These are phyloP conservation scores for Fusarium burgessii DNA, from an alignment of 2,329 filamentous ascomycete species.

Conservation along the genomic window DNA sequence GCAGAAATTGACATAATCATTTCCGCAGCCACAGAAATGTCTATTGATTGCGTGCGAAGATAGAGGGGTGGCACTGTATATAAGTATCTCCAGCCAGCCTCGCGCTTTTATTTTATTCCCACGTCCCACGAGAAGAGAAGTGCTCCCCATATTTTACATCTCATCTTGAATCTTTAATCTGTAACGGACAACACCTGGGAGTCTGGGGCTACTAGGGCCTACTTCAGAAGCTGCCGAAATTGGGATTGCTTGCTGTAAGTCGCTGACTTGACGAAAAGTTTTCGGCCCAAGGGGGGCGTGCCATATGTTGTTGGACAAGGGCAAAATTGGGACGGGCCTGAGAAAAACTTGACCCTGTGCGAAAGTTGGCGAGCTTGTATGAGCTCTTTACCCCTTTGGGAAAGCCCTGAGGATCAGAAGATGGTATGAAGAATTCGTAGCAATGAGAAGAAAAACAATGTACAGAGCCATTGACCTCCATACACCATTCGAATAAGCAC, in stretches of 20 bases:
- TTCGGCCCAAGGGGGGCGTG: conserved; percentile 43
- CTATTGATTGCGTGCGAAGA: conserved; percentile 18
- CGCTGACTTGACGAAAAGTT: conserved; percentile 40
- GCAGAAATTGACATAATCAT: not conserved
- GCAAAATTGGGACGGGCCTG: conserved; percentile 42
- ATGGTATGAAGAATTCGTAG: not conserved
- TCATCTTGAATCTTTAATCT: conserved; percentile 27
- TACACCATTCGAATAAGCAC: not conserved
- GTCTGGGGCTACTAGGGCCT: conserved; percentile 36
- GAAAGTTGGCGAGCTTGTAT: conserved; percentile 32
- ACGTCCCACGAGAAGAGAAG: conserved; percentile 7
- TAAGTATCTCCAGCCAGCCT: conserved; percentile 20
- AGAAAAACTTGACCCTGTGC: conserved; percentile 30
- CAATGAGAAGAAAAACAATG: not conserved
- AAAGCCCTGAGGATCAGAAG: conserved; percentile 32
- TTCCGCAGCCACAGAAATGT: not conserved
- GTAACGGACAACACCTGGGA: conserved; percentile 3
- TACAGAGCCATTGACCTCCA: conserved; percentile 29
- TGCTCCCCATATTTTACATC: conserved; percentile 27
- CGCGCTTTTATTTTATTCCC: conserved; percentile 29
- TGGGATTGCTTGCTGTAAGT: conserved; percentile 30
- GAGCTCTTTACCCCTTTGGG: conserved; percentile 46
- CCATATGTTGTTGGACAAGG: conserved; percentile 10
- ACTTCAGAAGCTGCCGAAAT: conserved; percentile 25
- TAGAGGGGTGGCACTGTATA: conserved; percentile 20